Conservation (phyloP, 148 eudicot genomes). For the Silene latifolia region DNA sequence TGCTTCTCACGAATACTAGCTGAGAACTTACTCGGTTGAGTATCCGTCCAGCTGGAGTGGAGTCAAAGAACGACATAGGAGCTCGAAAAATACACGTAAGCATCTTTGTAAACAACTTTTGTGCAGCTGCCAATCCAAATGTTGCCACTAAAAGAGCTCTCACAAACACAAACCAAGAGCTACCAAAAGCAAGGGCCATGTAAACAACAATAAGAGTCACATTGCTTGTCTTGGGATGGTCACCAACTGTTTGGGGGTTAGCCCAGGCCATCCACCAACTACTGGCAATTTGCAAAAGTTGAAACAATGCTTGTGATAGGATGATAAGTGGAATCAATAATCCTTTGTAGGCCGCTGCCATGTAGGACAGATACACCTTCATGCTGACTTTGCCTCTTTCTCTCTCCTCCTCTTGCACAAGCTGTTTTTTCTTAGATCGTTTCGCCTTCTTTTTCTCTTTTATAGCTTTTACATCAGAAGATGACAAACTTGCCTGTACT, state of each 20-base stretch:
- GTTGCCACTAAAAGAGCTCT: slow-evolving; percentile 86
- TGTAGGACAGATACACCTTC: slow-evolving; percentile 82
- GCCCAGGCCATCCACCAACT: slow-evolving; percentile 99
- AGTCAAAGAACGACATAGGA: slow-evolving; percentile 99
- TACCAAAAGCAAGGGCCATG: slow-evolving; percentile 94
- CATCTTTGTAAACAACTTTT: slow-evolving; percentile 79
- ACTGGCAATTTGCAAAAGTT: slow-evolving; percentile 87
- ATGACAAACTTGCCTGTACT: slow-evolving; percentile 49
- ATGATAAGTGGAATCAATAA: slow-evolving; percentile 72
- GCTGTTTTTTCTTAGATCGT: slow-evolving; percentile 85
- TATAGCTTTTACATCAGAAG: slow-evolving; percentile 62
- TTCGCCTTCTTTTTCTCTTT: slow-evolving; percentile 87
- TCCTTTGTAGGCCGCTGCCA: slow-evolving; percentile 93
- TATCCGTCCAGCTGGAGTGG: slow-evolving; percentile 95
- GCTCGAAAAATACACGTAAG: slow-evolving; percentile 70
- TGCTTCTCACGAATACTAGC: background rate
- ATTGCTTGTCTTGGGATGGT: slow-evolving; percentile 61
- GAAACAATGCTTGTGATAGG: slow-evolving; percentile 76
- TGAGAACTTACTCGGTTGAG: slow-evolving; percentile 73
- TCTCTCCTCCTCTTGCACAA: slow-evolving; percentile 90
- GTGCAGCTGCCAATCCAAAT: slow-evolving; percentile 86
- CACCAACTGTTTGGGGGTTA: slow-evolving; percentile 77
- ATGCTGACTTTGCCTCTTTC: slow-evolving; percentile 84
- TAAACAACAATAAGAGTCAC: slow-evolving; percentile 73
- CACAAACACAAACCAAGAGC: slow-evolving; percentile 82